These are phyloP conservation scores for Diphasiastrum complanatum DNA, from an alignment of 83 land plant species.

Conservation along the genomic window DNA sequence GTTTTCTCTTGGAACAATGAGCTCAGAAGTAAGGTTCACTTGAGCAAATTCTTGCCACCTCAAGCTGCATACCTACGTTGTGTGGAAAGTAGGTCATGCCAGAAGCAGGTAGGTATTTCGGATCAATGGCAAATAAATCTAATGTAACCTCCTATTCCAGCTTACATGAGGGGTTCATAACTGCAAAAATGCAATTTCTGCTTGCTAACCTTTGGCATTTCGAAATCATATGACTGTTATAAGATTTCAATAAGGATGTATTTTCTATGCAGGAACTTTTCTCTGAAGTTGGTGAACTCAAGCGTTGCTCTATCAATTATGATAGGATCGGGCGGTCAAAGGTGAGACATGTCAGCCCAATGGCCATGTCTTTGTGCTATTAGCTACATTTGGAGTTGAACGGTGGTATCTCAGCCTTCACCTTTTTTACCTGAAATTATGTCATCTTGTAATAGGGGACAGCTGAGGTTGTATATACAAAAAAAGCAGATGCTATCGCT, in stretches of 20 bases:
- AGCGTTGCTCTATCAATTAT: slow-evolving; percentile 35
- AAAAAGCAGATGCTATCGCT: slow-evolving; percentile 28
- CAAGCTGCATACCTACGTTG: no score
- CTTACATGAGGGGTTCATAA: no score
- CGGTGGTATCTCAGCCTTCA: neutral
- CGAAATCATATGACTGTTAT: no score
- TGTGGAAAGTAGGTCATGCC: no score
- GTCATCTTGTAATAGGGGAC: slow-evolving; percentile 20
- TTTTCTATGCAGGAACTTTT: slow-evolving; percentile 32
- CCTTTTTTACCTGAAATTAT: neutral
- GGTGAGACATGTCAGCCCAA: no score
- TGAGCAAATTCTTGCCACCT: no score
- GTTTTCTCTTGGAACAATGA: no score
- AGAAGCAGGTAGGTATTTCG: no score
- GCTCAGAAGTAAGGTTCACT: no score
- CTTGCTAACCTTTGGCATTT: neutral
- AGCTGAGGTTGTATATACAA: slow-evolving; percentile 37
- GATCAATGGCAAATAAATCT: no score
- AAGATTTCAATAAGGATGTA: neutral
- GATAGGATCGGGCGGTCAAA: slow-evolving; percentile 38
- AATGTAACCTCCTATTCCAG: no score
- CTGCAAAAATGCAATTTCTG: no score
- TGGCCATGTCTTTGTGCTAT: neutral
- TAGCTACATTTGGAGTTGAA: neutral
- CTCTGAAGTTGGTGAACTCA: slow-evolving; percentile 39